These are phyloP conservation scores for Caloboletus inedulis DNA, from an alignment of 1,284 basidiomycete genomes.

Conservation along the genomic window DNA sequence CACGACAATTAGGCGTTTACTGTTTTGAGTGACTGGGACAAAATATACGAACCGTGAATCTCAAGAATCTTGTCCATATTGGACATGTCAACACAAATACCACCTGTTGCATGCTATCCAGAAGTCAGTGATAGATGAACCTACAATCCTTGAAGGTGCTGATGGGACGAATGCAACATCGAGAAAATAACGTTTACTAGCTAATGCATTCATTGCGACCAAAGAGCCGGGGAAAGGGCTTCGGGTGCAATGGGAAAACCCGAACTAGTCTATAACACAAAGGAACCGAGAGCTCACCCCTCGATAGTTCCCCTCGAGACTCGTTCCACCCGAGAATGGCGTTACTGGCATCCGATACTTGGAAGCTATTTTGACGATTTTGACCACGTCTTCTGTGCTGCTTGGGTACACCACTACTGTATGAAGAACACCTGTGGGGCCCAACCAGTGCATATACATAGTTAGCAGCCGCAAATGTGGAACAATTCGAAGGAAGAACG, in stretches of 20 bases:
- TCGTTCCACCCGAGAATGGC: constrained; percentile 69
- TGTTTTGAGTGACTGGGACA: background rate
- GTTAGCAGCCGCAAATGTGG: background rate
- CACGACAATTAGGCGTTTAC: background rate
- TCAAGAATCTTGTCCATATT: constrained; percentile 82
- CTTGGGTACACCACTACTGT: constrained; percentile 54
- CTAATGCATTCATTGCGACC: background rate
- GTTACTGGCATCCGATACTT: constrained; percentile 70
- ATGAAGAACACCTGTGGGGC: constrained; percentile 40
- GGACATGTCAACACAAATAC: constrained; percentile 84
- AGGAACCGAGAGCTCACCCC: constrained; percentile 44
- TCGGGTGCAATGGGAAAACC: background rate
- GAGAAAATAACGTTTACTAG: background rate
- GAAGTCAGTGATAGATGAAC: constrained; percentile 7
- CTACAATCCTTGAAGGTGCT: background rate
- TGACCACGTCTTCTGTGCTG: constrained; percentile 66
- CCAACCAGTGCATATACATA: background rate
- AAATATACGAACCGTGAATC: constrained; percentile 57
- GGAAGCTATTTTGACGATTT: constrained; percentile 62
- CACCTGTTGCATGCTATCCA: constrained; percentile 51
- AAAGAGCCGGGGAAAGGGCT: background rate
- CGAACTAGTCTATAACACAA: background rate
- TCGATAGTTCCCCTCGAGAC: constrained; percentile 62
- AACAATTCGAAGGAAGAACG: background rate
- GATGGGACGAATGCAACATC: background rate